Conservation (phyloP, 805 yeast species). For the Candida tallmaniae region DNA sequence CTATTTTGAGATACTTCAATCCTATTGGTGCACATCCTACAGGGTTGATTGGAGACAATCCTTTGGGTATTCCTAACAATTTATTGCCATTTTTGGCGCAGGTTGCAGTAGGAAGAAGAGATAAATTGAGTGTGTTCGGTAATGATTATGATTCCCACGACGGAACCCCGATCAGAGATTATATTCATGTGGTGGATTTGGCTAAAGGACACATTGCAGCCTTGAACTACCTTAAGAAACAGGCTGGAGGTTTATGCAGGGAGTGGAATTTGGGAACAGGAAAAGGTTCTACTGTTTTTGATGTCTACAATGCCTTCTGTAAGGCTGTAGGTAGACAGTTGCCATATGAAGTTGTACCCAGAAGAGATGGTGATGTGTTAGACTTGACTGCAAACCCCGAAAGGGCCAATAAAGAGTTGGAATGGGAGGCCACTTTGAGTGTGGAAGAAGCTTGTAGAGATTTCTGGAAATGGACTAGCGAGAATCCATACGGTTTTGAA, state of each 20-base stretch:
- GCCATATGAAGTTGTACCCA: slow-evolving; percentile 59
- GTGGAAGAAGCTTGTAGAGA: slow-evolving; percentile 65
- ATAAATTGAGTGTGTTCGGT: slow-evolving; percentile 65
- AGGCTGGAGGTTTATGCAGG: slow-evolving; percentile 48
- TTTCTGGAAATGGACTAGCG: slow-evolving; percentile 73
- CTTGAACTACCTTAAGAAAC: slow-evolving; percentile 45
- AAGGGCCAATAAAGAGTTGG: slow-evolving; percentile 61
- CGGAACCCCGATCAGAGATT: slow-evolving; percentile 81
- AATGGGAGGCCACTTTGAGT: slow-evolving; percentile 55
- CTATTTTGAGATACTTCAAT: slow-evolving; percentile 72
- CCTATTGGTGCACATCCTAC: slow-evolving; percentile 87
- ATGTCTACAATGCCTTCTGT: slow-evolving; percentile 61
- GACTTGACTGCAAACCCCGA: slow-evolving; percentile 68
- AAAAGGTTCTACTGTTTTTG: slow-evolving; percentile 72
- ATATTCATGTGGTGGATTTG: slow-evolving; percentile 75
- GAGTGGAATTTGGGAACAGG: slow-evolving; percentile 88
- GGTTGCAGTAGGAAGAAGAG: slow-evolving; percentile 69
- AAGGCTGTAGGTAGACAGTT: slow-evolving; percentile 59
- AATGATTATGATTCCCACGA: slow-evolving; percentile 66
- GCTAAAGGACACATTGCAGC: slow-evolving; percentile 78
- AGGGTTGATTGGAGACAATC: slow-evolving; percentile 78
- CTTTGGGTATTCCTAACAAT: slow-evolving; percentile 72
- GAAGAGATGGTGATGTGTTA: slow-evolving; percentile 75
- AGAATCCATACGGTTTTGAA: slow-evolving; percentile 61
- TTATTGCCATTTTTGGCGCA: slow-evolving; percentile 72